A percentile compares a stretch with the other conserved stretches of the same genome.
Evolutionary conservation across 108 stramenopile genomes (phyloP).

Genomic region (Poteriospumella lacustris): DNA sequence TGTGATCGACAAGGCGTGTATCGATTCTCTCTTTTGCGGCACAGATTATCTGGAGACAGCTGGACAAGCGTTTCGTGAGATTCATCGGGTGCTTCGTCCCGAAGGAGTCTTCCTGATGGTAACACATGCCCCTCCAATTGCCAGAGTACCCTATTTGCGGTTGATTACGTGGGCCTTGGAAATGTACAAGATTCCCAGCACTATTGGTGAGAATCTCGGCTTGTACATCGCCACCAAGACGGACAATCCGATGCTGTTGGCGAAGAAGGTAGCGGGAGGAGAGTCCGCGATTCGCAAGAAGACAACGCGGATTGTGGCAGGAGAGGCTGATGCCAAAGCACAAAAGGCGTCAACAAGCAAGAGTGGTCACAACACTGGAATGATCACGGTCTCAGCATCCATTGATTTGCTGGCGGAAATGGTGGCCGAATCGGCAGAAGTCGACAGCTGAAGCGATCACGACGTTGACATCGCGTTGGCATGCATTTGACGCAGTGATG

Average conservation of each 20-base stretch:
- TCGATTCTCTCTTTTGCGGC: slow-evolving; percentile 11
- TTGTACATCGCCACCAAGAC: background rate
- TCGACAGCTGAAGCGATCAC: background rate
- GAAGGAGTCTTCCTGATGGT: background rate
- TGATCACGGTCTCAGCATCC: background rate
- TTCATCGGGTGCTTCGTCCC: background rate
- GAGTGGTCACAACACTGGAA: slow-evolving; percentile 3
- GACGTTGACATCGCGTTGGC: background rate
- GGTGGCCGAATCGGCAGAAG: background rate
- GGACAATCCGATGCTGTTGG: background rate
- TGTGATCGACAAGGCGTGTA: slow-evolving; percentile 1
- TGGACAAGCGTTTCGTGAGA: background rate
- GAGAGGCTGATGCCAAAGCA: background rate
- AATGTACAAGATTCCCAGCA: background rate
- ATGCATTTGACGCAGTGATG: background rate
- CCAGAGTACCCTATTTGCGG: background rate
- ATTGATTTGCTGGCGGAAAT: background rate
- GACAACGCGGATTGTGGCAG: background rate
- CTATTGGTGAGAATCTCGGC: background rate
- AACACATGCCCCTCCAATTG: background rate
- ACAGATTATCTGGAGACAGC: background rate
- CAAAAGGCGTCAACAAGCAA: background rate
- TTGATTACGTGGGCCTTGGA: background rate
- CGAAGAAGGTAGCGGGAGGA: background rate
- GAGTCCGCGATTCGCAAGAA: background rate